These are phyloP conservation scores for Phytophthora lateralis DNA, from an alignment of 352 stramenopile species.

Conservation along the genomic window DNA sequence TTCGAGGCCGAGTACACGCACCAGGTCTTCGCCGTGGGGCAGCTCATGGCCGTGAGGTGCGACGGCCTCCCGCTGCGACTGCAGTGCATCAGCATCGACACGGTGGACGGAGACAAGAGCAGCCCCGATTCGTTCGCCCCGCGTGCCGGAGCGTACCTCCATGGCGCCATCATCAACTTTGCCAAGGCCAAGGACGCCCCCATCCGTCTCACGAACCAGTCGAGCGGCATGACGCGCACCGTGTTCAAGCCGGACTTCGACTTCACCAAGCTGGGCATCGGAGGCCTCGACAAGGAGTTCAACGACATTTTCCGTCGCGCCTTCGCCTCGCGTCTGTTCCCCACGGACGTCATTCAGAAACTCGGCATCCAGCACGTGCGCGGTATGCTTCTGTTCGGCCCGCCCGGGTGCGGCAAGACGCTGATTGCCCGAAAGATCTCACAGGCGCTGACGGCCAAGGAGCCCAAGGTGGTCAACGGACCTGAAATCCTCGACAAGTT, in stretches of 20 bases:
- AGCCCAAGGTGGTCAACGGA: conserved; percentile 98
- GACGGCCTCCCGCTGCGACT: conserved; percentile 72
- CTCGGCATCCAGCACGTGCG: conserved; percentile 99
- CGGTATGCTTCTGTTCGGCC: conserved; percentile 90
- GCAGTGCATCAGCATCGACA: conserved; percentile 61
- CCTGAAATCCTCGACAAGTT: conserved; percentile 99
- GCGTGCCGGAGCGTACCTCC: conserved; percentile 57
- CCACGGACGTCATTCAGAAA: conserved; percentile 94
- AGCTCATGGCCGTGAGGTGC: conserved; percentile 70
- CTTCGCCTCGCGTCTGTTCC: conserved; percentile 98
- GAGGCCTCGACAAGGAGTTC: conserved; percentile 98
- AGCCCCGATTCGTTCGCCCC: conserved; percentile 36
- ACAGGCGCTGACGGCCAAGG: conserved; percentile 95
- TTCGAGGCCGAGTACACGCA: conserved; percentile 79
- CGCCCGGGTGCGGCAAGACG: conserved; percentile 95
- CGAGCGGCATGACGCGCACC: conserved; percentile 65
- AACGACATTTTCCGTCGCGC: conserved; percentile 99
- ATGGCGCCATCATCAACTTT: conserved; percentile 77
- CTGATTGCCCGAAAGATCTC: conserved; percentile 98
- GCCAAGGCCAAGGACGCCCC: conserved; percentile 79
- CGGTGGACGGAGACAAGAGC: conserved; percentile 48
- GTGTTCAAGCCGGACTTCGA: conserved; percentile 98
- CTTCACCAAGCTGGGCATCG: conserved; percentile 99
- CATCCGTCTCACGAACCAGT: conserved; percentile 82
- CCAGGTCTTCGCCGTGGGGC: conserved; percentile 76